These are phyloP conservation scores for Chaetoceros tenuissimus DNA, from an alignment of 108 stramenopile species.

Conservation along the genomic window DNA sequence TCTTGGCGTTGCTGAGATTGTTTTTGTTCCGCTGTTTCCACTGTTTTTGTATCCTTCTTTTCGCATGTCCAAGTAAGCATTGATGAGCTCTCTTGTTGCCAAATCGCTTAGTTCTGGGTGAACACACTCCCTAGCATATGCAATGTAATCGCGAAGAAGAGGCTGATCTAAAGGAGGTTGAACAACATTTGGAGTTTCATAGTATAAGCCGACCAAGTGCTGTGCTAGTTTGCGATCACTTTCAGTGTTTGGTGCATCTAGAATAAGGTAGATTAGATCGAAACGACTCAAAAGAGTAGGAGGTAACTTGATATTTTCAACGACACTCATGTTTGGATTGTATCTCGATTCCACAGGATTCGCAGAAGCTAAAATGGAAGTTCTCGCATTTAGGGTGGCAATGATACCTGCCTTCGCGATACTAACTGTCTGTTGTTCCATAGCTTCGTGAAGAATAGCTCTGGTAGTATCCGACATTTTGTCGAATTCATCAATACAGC, in stretches of 20 bases:
- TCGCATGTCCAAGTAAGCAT: conserved; percentile 91
- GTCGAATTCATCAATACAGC: conserved; percentile 95
- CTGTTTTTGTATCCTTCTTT: conserved; percentile 48
- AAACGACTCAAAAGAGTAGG: conserved; percentile 97
- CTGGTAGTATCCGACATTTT: conserved; percentile 98
- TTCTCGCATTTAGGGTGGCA: conserved; percentile 94
- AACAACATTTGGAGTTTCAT: conserved; percentile 64
- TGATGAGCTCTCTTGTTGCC: conserved; percentile 79
- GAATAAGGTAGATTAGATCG: conserved; percentile 97
- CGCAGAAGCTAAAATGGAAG: conserved; percentile 95
- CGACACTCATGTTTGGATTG: conserved; percentile 94
- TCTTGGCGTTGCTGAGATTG: conserved; percentile 97
- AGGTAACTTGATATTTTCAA: conserved; percentile 98
- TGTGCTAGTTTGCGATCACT: conserved; percentile 83
- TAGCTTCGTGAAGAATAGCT: conserved; percentile 98
- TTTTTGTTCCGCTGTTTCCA: conserved; percentile 62
- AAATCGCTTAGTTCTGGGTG: conserved; percentile 82
- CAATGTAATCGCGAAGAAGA: conserved; percentile 90
- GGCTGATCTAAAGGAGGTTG: conserved; percentile 71
- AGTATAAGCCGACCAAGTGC: conserved; percentile 89
- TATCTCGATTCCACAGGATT: conserved; percentile 97
- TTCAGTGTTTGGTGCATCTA: conserved; percentile 86
- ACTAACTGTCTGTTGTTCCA: conserved; percentile 99
- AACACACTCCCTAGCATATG: conserved; percentile 79
- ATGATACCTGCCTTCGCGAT: conserved; percentile 99